Conservation (phyloP, 352 stramenopile genomes). For the Phytopythium aichiense region DNA sequence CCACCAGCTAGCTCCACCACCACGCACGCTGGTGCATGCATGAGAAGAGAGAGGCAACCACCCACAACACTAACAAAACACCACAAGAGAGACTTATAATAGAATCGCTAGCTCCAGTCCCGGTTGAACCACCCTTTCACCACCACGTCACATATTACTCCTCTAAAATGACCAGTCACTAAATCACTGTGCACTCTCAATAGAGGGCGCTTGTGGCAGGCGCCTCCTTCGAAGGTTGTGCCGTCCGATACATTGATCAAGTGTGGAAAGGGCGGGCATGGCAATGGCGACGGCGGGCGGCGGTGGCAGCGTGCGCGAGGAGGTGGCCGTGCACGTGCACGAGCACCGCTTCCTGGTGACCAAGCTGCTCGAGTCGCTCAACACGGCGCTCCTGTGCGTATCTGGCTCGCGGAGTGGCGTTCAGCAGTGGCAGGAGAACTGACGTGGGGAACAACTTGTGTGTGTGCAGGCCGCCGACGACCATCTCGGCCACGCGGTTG, state of each 20-base stretch:
- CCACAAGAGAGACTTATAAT: no score
- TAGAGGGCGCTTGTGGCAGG: neutral
- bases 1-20: neutral
- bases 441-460: no score
- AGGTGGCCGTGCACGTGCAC: constrained; percentile 69
- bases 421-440: no score
- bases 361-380: constrained; percentile 78
- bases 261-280: constrained; percentile 4
- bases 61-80: neutral
- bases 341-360: constrained; percentile 83
- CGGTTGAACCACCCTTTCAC: no score
- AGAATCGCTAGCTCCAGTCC: no score
- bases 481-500: constrained; percentile 66
- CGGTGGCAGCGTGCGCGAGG: constrained; percentile 51
- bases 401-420: neutral
- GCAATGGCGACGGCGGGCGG: neutral
- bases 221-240: neutral
- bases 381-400: constrained; percentile 53
- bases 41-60: neutral
- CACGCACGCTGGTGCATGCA: neutral
- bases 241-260: neutral
- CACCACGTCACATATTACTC: no score
- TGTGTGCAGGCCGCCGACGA: constrained; percentile 49
- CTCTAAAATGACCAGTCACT: no score
- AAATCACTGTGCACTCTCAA: no score